Evolutionary conservation across 805 yeast genomes (phyloP).

Genomic region (Saccharomycopsis capsularis): DNA sequence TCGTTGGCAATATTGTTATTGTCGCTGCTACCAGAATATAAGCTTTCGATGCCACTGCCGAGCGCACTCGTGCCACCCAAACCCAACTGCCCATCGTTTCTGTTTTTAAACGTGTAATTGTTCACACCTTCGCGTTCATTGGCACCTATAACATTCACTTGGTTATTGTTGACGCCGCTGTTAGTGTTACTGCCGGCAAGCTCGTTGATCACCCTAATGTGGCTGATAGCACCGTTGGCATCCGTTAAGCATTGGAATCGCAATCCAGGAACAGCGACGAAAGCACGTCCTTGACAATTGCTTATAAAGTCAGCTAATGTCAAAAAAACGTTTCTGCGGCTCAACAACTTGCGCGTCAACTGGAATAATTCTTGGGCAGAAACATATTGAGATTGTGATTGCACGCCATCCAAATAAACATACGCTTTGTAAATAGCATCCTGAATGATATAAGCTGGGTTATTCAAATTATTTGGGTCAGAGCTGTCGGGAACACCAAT

Average conservation of each 20-base stretch:
- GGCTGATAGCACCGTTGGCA: not conserved
- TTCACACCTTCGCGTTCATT: too few species aligned
- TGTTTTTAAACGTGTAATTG: too few species aligned
- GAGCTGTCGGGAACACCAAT: too few species aligned
- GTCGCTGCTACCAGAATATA: too few species aligned
- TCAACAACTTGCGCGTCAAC: slow-evolving; percentile 7
- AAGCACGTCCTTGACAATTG: not conserved
- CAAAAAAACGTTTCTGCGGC: not conserved
- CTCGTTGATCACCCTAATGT: not conserved
- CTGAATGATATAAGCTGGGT: too few species aligned
- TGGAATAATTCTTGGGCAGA: slow-evolving; percentile 8
- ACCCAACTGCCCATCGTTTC: too few species aligned
- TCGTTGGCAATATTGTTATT: too few species aligned
- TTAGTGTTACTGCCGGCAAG: not conserved
- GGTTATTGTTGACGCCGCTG: too few species aligned
- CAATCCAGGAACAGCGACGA: not conserved
- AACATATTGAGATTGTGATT: not conserved
- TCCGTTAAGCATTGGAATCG: not conserved
- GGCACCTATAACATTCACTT: too few species aligned
- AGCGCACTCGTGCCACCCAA: too few species aligned
- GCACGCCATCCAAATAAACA: not conserved
- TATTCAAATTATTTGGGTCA: too few species aligned
- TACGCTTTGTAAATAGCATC: slow-evolving; percentile 1
- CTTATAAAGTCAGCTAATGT: slow-evolving; percentile 7
- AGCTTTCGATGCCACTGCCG: too few species aligned